Percentiles rank a stretch among this genome's conserved stretches.
Evolutionary conservation across 164 flowering plant genomes (phyloP).

Genomic region (Kalanchoe fedtschenkoi): DNA sequence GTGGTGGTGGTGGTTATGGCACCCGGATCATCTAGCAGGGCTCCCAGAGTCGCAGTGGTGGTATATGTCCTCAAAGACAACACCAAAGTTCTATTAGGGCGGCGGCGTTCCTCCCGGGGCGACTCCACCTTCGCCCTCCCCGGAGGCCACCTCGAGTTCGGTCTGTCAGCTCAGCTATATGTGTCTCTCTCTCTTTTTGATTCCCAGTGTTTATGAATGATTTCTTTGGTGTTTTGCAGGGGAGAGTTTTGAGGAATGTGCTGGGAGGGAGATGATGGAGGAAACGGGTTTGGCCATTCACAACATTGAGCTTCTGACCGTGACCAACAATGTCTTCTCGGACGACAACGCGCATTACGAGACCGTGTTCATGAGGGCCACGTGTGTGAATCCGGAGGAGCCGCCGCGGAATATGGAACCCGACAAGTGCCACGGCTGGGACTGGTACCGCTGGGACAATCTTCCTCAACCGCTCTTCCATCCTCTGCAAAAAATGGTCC

Average conservation of each 20-base stretch:
- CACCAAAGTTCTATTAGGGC: conserved; percentile 43
- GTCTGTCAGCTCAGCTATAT: conserved; percentile 29
- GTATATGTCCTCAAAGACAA: conserved; percentile 39
- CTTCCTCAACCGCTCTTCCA: conserved; percentile 62
- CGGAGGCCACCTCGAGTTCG: conserved; percentile 90
- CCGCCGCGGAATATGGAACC: conserved; percentile 61
- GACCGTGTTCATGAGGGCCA: conserved; percentile 36
- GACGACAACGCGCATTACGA: conserved; percentile 51
- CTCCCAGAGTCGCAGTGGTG: conserved; percentile 50
- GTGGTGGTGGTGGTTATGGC: not conserved
- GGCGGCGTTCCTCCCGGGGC: conserved; percentile 45
- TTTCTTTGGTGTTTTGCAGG: conserved; percentile 29
- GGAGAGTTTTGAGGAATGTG: conserved; percentile 85
- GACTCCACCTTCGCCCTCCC: conserved; percentile 64
- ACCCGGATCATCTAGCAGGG: not conserved
- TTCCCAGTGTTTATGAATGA: not conserved
- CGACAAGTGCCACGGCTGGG: conserved; percentile 80
- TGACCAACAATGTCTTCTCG: conserved; percentile 47
- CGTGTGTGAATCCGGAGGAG: conserved; percentile 30
- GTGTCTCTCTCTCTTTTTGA: conserved; percentile 9
- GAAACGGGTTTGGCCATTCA: conserved; percentile 70
- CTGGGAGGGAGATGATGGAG: conserved; percentile 70
- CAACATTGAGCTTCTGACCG: conserved; percentile 44
- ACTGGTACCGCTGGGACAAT: conserved; percentile 66
- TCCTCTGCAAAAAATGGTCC: conserved; percentile 37